Percentiles rank a stretch among this genome's conserved stretches.
phyloP scores from a whole-genome alignment of 108 stramenopile species.

The Fragilariopsis cylindrus region DNA sequence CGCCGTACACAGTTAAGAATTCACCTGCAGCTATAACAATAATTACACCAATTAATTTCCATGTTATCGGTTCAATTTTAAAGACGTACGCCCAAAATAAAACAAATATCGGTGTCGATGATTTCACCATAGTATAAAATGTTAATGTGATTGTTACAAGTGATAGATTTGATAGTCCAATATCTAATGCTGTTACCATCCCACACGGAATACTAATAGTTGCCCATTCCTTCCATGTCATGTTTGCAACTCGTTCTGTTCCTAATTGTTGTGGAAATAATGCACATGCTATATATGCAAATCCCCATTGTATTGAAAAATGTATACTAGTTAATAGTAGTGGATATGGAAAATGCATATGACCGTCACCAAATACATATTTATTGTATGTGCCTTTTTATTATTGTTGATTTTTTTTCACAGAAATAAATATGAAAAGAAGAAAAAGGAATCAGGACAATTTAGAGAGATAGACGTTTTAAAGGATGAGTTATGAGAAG shows the following conservation, averaged over 20 bases:
- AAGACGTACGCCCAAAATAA: conserved; percentile 78
- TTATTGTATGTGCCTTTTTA: conserved; percentile 40
- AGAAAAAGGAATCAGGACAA: neutral
- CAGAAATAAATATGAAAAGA: neutral
- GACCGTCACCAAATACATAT: conserved; percentile 69
- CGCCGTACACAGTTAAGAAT: conserved; percentile 72
- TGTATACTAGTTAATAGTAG: conserved; percentile 81
- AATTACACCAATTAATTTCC: conserved; percentile 67
- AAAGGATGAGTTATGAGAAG: neutral
- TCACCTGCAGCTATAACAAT: conserved; percentile 74
- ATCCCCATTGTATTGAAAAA: conserved; percentile 83
- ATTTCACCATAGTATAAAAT: conserved; percentile 90
- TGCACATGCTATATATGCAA: conserved; percentile 51
- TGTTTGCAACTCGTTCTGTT: conserved; percentile 50
- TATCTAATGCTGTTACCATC: conserved; percentile 73
- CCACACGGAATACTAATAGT: conserved; percentile 80
- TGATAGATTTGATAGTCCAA: conserved; percentile 82
- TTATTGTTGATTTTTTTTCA: no score
- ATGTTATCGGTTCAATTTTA: conserved; percentile 80
- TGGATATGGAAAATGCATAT: conserved; percentile 84
- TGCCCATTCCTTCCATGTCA: conserved; percentile 75
- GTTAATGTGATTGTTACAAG: conserved; percentile 79
- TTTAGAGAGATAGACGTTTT: neutral
- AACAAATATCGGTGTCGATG: conserved; percentile 85
- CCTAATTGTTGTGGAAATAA: conserved; percentile 63